Conservation (phyloP, 2,329 filamentous ascomycete species). For the Colletotrichum chlorophyti region DNA sequence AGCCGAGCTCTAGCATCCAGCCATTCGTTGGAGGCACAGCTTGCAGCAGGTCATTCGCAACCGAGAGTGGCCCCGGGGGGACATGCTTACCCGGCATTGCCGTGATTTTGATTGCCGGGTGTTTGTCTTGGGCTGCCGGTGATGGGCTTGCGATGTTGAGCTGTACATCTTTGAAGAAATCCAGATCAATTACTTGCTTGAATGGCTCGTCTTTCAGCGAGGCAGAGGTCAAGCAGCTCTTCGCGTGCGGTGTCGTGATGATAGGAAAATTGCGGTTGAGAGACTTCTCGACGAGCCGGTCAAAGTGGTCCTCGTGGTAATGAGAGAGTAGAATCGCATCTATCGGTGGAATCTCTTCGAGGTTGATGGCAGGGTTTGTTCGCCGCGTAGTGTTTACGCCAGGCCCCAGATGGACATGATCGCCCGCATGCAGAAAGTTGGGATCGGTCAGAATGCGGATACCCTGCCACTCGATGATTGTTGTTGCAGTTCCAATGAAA, state of each 20-base stretch:
- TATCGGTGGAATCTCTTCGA: conserved; percentile 64
- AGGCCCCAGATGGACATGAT: conserved; percentile 71
- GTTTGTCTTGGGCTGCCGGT: not conserved
- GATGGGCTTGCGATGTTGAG: not conserved
- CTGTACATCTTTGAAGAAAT: conserved; percentile 58
- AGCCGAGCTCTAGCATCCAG: conserved; percentile 70
- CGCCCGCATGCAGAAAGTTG: conserved; percentile 71
- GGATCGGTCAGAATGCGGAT: conserved; percentile 64
- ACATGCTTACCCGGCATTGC: conserved; percentile 72
- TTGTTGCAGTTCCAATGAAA: conserved; percentile 65
- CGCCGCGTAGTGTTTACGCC: conserved; percentile 61
- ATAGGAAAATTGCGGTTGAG: conserved; percentile 62
- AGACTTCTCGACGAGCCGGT: conserved; percentile 44
- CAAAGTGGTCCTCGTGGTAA: conserved; percentile 63
- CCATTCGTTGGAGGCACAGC: conserved; percentile 70
- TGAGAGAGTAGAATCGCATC: conserved; percentile 68
- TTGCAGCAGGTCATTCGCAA: conserved; percentile 46
- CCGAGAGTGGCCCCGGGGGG: conserved; percentile 41
- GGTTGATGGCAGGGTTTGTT: conserved; percentile 66
- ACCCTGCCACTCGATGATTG: conserved; percentile 59
- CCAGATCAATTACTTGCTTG: conserved; percentile 57
- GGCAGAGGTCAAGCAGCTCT: conserved; percentile 52
- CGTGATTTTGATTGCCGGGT: conserved; percentile 61
- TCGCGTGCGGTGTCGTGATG: conserved; percentile 68
- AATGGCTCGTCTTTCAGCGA: conserved; percentile 55